Base-by-base conservation (phyloP, 306 rosid species). In the Prosopis cineraria region DNA sequence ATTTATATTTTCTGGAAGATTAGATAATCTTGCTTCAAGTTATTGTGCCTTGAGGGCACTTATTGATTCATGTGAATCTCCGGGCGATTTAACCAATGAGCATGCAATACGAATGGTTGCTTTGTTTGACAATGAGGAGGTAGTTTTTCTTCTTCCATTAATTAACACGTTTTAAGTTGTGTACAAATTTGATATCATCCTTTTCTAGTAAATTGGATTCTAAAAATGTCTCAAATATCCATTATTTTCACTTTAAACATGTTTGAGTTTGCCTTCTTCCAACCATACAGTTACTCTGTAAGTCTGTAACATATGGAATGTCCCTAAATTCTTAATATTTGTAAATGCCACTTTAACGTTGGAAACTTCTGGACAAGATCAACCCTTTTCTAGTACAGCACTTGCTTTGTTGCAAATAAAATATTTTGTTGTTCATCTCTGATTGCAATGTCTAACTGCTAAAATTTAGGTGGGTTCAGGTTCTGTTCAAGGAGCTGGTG, bases 401-500 rank as follows among this genome's bases (percentile, higher is more conserved):
- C 2, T 56, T 13, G 19, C 45, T 50, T 31, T 17, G 25, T 68
- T 75, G 29, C 10, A 65, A 60, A 31, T 33, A 62, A 68, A 74
- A 50, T 40, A 63, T 64, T 70, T 70, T 44, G 10, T 41, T 5
- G 10, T 69, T 78, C 59, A 72, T 76, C 29, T 75, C 75, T 50
- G 68, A 30, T 68, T 81, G 69, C 72, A 55, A 60, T 43, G 44
- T 72, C 63, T 83, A 82, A 80, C 79, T 81, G 79, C 71, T 72
- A 12, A 36, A 79, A 24, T 86, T 78, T 90, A 94, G 98, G 98
- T 94, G 78, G 98, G 97, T 87, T 94, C 98, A 88, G 95, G 76
- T 81, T 94, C 98, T 79, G 76, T 89, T 81, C 98, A 94, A 83
- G 98, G 97, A 82, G 98, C 98, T 85, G 98, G 98, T 80, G 98